Evolutionary conservation across 1,284 basidiomycete genomes (phyloP).

Genomic region (Trametes polyzona): DNA sequence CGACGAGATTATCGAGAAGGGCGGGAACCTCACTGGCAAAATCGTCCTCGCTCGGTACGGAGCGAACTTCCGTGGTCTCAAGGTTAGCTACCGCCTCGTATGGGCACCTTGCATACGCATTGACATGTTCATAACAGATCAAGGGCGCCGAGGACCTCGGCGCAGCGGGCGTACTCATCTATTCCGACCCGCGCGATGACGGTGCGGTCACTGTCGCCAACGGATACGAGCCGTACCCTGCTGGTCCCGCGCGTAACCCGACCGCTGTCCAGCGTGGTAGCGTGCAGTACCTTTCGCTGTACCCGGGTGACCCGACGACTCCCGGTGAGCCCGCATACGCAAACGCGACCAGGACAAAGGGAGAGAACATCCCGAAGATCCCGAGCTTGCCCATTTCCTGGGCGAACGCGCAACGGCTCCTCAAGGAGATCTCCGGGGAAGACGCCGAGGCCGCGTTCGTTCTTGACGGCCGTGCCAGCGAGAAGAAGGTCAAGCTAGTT

Average conservation of each 20-base stretch:
- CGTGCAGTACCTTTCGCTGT: slow-evolving; percentile 81
- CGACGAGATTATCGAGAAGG: slow-evolving; percentile 44
- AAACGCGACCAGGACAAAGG: slow-evolving; percentile 74
- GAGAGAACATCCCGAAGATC: slow-evolving; percentile 77
- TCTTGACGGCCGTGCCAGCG: slow-evolving; percentile 54
- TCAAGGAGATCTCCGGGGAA: slow-evolving; percentile 54
- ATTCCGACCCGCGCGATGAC: slow-evolving; percentile 89
- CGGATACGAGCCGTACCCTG: slow-evolving; percentile 77
- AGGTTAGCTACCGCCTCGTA: slow-evolving; percentile 44
- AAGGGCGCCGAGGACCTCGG: slow-evolving; percentile 86
- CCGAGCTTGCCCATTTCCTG: slow-evolving; percentile 83
- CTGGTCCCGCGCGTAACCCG: slow-evolving; percentile 88
- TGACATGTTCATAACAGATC: slow-evolving; percentile 48
- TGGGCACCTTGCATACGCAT: background rate
- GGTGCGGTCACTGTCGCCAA: slow-evolving; percentile 81
- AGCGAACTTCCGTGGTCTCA: slow-evolving; percentile 80
- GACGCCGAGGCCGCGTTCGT: slow-evolving; percentile 38
- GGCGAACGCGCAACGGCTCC: slow-evolving; percentile 65
- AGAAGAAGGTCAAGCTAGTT: slow-evolving; percentile 54
- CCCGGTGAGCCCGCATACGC: slow-evolving; percentile 89
- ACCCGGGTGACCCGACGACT: slow-evolving; percentile 87
- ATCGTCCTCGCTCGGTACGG: slow-evolving; percentile 90
- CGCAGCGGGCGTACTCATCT: slow-evolving; percentile 78
- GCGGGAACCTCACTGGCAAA: slow-evolving; percentile 78
- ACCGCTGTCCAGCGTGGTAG: slow-evolving; percentile 86